A percentile compares a stretch with the other conserved stretches of the same genome.
phyloP scores from a whole-genome alignment of 1,284 basidiomycete genomes.

The Phlebopus sp. region DNA sequence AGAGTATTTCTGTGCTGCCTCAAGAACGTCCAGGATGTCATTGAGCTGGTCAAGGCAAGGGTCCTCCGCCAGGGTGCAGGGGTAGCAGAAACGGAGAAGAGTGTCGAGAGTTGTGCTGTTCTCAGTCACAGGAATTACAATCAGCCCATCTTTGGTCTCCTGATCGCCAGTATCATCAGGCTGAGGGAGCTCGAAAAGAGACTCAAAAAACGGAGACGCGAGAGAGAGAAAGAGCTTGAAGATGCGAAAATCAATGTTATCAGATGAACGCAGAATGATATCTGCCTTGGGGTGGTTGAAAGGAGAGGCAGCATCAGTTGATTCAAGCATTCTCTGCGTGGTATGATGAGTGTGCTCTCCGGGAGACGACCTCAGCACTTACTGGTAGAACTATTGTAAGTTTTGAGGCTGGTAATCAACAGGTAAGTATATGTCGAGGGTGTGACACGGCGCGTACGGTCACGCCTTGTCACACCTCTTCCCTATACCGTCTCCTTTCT shows the following conservation, averaged over 20 bases:
- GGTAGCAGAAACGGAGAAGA: constrained; percentile 26
- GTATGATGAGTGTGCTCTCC: neutral
- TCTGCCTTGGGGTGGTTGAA: constrained; percentile 34
- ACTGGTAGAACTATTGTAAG: too few relatives aligned
- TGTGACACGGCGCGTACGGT: too few relatives aligned
- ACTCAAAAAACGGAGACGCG: constrained; percentile 44
- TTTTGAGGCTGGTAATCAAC: too few relatives aligned
- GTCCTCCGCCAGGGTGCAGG: constrained; percentile 21
- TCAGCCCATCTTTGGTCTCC: constrained; percentile 19
- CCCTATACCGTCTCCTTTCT: too few relatives aligned
- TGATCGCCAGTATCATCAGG: constrained; percentile 15
- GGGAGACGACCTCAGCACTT: too few relatives aligned
- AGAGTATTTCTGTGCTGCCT: constrained; percentile 20
- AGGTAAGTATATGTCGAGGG: too few relatives aligned
- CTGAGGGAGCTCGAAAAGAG: constrained; percentile 43
- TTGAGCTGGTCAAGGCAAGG: constrained; percentile 12
- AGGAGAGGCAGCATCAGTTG: constrained; percentile 14
- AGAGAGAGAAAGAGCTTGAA: constrained; percentile 43
- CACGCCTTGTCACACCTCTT: too few relatives aligned
- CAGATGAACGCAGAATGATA: constrained; percentile 45
- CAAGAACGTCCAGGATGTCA: constrained; percentile 14
- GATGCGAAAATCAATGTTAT: constrained; percentile 43
- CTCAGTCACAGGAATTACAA: constrained; percentile 19
- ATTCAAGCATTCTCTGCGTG: constrained; percentile 3
- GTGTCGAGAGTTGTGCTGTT: constrained; percentile 15